Percentiles rank a stretch among this genome's conserved stretches.
Conservation (phyloP, 164 flowering plant species). For the Aristolochia contorta region DNA sequence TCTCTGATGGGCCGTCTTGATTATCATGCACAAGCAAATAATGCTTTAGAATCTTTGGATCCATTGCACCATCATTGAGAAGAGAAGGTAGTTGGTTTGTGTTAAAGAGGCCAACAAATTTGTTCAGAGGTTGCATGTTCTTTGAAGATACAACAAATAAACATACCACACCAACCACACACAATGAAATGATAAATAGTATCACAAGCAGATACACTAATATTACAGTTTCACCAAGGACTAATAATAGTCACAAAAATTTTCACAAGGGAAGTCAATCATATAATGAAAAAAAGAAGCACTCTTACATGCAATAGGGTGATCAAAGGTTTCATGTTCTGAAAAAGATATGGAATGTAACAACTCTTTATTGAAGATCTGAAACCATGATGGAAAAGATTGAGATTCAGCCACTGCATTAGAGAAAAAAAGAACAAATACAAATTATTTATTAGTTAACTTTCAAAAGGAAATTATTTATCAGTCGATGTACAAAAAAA, state of each 20-base stretch:
- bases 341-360: constrained; percentile 60
- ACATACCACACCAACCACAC: constrained; percentile 41
- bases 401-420: constrained; percentile 51
- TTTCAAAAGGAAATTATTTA: too few relatives aligned
- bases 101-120: constrained; percentile 81
- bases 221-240: neutral
- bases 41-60: constrained; percentile 84
- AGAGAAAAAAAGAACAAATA: too few relatives aligned
- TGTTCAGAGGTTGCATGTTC: constrained; percentile 76
- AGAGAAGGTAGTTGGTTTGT: constrained; percentile 73
- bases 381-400: constrained; percentile 68
- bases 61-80: constrained; percentile 93
- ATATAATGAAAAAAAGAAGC: neutral
- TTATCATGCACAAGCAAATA: constrained; percentile 84
- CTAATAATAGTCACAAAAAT: neutral
- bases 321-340: constrained; percentile 98
- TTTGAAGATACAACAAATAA: constrained; percentile 82
- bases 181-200: neutral
- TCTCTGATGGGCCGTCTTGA: constrained; percentile 64
- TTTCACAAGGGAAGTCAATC: neutral
- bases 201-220: too few relatives aligned
- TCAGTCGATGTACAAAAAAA: too few relatives aligned
- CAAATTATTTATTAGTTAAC: too few relatives aligned
- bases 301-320: constrained; percentile 93
- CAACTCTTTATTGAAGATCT: constrained; percentile 75